Conservation (phyloP, 805 yeast species). For the Yarrowia divulgata region DNA sequence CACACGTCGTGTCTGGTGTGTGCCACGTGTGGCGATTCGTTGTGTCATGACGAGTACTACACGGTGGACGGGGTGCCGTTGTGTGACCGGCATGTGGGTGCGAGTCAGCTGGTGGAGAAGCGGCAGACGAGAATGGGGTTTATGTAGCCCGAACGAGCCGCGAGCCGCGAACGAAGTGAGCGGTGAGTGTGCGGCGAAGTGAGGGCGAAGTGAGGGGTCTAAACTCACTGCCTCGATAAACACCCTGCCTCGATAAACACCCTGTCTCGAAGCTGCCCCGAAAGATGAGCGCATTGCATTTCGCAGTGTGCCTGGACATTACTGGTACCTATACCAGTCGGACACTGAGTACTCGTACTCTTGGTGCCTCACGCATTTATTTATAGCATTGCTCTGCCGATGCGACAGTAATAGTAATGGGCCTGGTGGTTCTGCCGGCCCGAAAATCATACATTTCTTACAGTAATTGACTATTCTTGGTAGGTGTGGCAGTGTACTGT, state of each 20-base stretch:
- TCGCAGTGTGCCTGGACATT: too few relatives aligned
- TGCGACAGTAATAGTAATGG: slow-evolving; percentile 12
- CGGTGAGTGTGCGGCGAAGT: too few relatives aligned
- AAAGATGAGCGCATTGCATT: too few relatives aligned
- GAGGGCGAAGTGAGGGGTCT: too few relatives aligned
- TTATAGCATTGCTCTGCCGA: slow-evolving; percentile 5
- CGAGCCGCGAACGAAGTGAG: not conserved
- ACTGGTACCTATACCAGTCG: too few relatives aligned
- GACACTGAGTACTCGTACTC: too few relatives aligned
- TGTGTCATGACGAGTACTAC: slow-evolving; percentile 49
- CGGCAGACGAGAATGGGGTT: slow-evolving; percentile 49
- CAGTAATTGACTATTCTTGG: slow-evolving; percentile 8
- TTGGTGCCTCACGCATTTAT: too few relatives aligned
- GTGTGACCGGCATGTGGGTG: slow-evolving; percentile 51
- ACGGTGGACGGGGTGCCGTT: slow-evolving; percentile 48
- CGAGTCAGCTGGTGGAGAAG: slow-evolving; percentile 44
- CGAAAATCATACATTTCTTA: not conserved
- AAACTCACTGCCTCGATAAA: too few relatives aligned
- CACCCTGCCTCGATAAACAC: too few relatives aligned
- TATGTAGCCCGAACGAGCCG: too few relatives aligned
- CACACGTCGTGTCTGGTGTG: slow-evolving; percentile 80
- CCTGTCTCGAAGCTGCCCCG: too few relatives aligned
- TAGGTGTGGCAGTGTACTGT: too few relatives aligned
- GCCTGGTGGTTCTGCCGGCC: not conserved
- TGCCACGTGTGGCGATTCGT: slow-evolving; percentile 57